Conservation (phyloP, 2,329 filamentous ascomycete genomes). For the Cercospora sesami region DNA sequence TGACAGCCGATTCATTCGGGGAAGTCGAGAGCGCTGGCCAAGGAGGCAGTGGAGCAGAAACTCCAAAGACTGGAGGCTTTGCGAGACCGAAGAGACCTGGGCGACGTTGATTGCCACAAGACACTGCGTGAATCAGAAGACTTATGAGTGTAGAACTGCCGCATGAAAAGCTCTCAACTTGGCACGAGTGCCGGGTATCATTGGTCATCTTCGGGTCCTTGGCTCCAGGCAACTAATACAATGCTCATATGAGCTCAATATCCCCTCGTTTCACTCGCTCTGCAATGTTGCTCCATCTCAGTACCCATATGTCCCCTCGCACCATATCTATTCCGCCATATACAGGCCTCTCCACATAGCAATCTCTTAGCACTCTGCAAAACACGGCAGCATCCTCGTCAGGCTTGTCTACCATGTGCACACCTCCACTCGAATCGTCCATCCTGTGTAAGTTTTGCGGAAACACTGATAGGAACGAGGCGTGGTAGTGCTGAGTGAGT, state of each 20-base stretch:
- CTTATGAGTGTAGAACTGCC: neutral
- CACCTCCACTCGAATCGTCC: slow-evolving; percentile 85
- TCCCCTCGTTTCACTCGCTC: slow-evolving; percentile 72
- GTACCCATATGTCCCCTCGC: slow-evolving; percentile 59
- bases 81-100: slow-evolving; percentile 78
- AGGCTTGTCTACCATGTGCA: slow-evolving; percentile 88
- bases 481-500: slow-evolving; percentile 78
- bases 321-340: slow-evolving; percentile 44
- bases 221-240: neutral
- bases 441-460: slow-evolving; percentile 76
- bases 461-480: slow-evolving; percentile 81
- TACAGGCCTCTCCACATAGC: slow-evolving; percentile 61
- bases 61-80: slow-evolving; percentile 65
- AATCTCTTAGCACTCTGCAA: slow-evolving; percentile 67
- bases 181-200: slow-evolving; percentile 15
- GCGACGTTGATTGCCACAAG: slow-evolving; percentile 54
- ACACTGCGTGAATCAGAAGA: neutral
- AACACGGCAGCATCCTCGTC: slow-evolving; percentile 85
- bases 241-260: slow-evolving; percentile 59
- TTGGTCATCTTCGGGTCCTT: neutral
- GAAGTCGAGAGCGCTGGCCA: slow-evolving; percentile 41
- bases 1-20: slow-evolving; percentile 64
- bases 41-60: slow-evolving; percentile 62
- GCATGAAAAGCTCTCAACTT: slow-evolving; percentile 2
- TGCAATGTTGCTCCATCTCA: slow-evolving; percentile 58